Evolutionary conservation across 75 land plant species (phyloP).

Genomic region (Adiantum capillusveneris): DNA sequence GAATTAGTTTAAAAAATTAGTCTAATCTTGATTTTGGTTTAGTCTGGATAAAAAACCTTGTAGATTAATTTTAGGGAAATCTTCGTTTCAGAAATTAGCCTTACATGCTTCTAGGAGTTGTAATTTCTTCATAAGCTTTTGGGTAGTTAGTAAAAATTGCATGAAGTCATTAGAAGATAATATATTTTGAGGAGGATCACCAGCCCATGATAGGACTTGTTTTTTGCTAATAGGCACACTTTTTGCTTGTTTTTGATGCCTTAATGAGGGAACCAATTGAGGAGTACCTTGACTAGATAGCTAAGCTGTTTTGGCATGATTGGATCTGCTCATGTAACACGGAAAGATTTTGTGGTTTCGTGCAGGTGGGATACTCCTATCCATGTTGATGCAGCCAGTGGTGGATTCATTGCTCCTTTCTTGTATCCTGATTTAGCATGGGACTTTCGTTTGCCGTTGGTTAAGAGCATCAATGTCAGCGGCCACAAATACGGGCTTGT

Average conservation of each 20-base stretch:
- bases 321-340: background rate
- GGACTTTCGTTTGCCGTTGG: conserved; percentile 54
- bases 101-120: too few species aligned
- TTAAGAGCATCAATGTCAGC: conserved; percentile 60
- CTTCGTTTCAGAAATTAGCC: too few species aligned
- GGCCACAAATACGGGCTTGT: conserved; percentile 60
- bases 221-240: background rate
- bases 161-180: too few species aligned
- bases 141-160: too few species aligned
- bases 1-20: too few species aligned
- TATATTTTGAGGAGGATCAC: background rate
- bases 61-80: too few species aligned
- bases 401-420: conserved; percentile 61
- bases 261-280: background rate
- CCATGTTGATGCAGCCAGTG: conserved; percentile 64
- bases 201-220: background rate
- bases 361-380: conserved; percentile 23
- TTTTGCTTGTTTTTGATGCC: too few species aligned
- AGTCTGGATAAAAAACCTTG: too few species aligned
- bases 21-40: too few species aligned
- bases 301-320: background rate
- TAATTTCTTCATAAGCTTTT: too few species aligned
- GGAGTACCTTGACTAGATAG: background rate
- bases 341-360: background rate
- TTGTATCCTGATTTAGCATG: conserved; percentile 50